Evolutionary conservation across 495 filamentous ascomycete species (phyloP), one percentile per base, ranked within the genome.

Genomic region (Aspergillus panamensis): DNA sequence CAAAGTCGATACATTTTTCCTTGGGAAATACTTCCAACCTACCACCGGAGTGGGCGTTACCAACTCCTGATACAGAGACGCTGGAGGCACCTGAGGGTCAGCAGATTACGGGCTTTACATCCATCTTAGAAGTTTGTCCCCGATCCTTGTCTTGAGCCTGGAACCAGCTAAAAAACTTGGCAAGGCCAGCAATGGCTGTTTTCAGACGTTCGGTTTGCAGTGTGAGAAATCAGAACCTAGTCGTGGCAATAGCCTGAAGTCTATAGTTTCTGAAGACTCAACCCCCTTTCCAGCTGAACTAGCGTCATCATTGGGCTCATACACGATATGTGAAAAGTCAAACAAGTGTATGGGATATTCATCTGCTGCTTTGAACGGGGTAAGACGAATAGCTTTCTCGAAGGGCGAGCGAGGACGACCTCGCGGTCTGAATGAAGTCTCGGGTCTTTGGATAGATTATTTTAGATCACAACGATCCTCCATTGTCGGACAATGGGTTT

Each of bases 401-500:
- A 49, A 25, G 0, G 58, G 58, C 12, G 3, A 17, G 32, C 5
- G n/a, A 6, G 45, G 25, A 6, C 51, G 58, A 33, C 58, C 58
- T 21, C 58, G 58, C 14, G 13, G 8, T 17, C 7, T 42, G 9
- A 14, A 43, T 12, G 51, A 60, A 47, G 37, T 60, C 14, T 60
- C 58, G 8, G 58, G 51, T 16, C n/a, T 60, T 30, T 60, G 51
- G 58, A 39, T 60, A 16, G 51, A 60, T 1, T 55, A 60, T 30
- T 13, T 50, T 35, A 44, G 31, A 31, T 55, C 43, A n/a, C n/a
- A n/a, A n/a, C n/a, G n/a, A n/a, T 17, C 54, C 7, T 1, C 20
- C 51, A 55, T 60, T 25, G 51, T 60, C 5, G 58, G 58, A 6
- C 58, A 60, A 29, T 60, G 58, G 58, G 31, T 55, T 16, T 54